A percentile compares a stretch with the other conserved stretches of the same genome.
phyloP scores from a whole-genome alignment of 805 yeast genomes.

The Wickerhamomyces alni region DNA sequence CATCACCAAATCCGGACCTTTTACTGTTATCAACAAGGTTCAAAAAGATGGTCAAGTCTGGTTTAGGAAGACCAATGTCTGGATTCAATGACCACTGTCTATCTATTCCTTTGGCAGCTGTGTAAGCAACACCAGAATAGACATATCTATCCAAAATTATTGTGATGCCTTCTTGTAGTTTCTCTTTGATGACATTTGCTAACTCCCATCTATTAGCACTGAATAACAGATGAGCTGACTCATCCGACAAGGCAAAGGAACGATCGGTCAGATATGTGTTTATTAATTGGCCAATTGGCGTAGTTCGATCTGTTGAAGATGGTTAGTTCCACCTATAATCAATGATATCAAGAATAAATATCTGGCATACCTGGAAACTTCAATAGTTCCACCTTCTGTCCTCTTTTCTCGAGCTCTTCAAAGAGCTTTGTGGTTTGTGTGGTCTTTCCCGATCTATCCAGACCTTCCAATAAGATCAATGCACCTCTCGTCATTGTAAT shows the following conservation, averaged over 20 bases:
- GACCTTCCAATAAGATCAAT: conserved; percentile 81
- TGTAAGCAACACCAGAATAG: conserved; percentile 90
- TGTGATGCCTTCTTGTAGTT: conserved; percentile 45
- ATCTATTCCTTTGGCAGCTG: conserved; percentile 75
- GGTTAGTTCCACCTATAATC: too few species aligned
- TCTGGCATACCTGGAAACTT: conserved; percentile 62
- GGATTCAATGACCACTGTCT: conserved; percentile 76
- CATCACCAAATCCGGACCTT: conserved; percentile 89
- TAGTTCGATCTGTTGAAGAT: conserved; percentile 76
- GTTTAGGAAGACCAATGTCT: conserved; percentile 79
- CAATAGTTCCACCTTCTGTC: conserved; percentile 40
- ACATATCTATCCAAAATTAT: conserved; percentile 82
- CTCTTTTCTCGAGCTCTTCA: conserved; percentile 21
- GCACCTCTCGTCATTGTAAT: conserved; percentile 46
- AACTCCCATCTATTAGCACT: conserved; percentile 95
- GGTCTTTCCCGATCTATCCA: conserved; percentile 92
- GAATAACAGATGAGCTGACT: conserved; percentile 81
- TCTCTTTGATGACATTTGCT: conserved; percentile 36
- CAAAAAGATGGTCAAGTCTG: conserved; percentile 78
- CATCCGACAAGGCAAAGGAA: conserved; percentile 52
- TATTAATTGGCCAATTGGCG: conserved; percentile 75
- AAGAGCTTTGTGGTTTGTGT: conserved; percentile 58
- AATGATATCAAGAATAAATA: too few species aligned
- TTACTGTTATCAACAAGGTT: conserved; percentile 43
- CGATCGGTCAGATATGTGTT: conserved; percentile 60